Evolutionary conservation across 805 yeast species (phyloP).

Genomic region (Cyberlindnera americana): DNA sequence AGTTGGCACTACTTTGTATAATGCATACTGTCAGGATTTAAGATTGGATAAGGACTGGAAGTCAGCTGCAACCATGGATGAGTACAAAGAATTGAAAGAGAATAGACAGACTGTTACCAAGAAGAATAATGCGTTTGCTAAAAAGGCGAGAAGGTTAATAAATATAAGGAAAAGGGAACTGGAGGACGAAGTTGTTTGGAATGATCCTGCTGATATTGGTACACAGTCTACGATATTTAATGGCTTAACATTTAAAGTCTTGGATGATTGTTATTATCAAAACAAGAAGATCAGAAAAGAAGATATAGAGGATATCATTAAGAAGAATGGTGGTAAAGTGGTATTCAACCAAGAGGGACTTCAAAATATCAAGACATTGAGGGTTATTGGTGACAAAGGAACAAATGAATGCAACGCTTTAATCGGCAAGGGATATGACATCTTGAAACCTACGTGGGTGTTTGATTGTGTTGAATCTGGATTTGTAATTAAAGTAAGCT

Average conservation of each 20-base stretch:
- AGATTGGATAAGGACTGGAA: constrained; percentile 66
- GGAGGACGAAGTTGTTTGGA: constrained; percentile 24
- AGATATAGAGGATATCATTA: constrained; percentile 37
- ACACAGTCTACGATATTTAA: constrained; percentile 38
- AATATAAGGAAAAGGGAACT: constrained; percentile 18
- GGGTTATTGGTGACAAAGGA: constrained; percentile 37
- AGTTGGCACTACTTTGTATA: constrained; percentile 67
- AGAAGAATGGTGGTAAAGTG: constrained; percentile 50
- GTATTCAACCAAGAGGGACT: constrained; percentile 29
- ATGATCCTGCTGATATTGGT: constrained; percentile 21
- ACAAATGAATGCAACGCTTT: constrained; percentile 38
- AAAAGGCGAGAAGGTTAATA: constrained; percentile 23
- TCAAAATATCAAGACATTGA: constrained; percentile 16
- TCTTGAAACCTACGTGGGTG: constrained; percentile 70
- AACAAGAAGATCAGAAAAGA: constrained; percentile 29
- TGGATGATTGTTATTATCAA: constrained; percentile 43
- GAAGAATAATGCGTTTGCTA: constrained; percentile 19
- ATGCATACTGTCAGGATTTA: constrained; percentile 67
- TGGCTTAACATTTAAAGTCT: constrained; percentile 45
- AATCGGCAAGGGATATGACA: constrained; percentile 49
- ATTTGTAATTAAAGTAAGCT: constrained; percentile 52
- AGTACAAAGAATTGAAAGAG: constrained; percentile 40
- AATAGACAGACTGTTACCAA: constrained; percentile 23
- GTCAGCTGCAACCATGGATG: constrained; percentile 52
- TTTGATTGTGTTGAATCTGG: constrained; percentile 53